Evolutionary conservation across 2,329 filamentous ascomycete genomes (phyloP).

Genomic region (Colletotrichum sp.): DNA sequence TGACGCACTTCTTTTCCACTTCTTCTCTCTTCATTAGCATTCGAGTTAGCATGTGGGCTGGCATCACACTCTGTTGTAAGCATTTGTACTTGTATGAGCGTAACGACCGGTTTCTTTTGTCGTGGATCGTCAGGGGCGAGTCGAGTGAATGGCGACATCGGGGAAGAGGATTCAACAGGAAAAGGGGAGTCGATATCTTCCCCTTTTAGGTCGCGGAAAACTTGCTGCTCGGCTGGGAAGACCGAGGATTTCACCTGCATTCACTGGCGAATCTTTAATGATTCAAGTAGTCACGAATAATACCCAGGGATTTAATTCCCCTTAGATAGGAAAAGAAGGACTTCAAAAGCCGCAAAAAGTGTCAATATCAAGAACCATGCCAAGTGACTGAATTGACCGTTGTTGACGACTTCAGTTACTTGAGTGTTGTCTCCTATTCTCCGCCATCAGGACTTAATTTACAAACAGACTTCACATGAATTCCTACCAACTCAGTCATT

Average conservation of each 20-base stretch:
- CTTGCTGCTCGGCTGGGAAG: neutral
- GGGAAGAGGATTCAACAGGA: neutral
- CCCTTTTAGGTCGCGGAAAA: neutral
- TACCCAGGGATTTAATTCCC: neutral
- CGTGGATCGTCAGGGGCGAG: neutral
- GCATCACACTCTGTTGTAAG: neutral
- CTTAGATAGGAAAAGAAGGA: neutral
- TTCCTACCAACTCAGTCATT: neutral
- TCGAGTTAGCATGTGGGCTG: neutral
- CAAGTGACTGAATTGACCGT: neutral
- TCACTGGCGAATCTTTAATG: neutral
- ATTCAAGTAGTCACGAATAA: neutral
- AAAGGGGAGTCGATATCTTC: neutral
- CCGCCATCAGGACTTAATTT: neutral
- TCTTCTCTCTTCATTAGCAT: neutral
- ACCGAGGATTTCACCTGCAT: neutral
- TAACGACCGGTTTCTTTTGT: neutral
- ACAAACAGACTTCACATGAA: neutral
- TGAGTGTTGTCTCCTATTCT: neutral
- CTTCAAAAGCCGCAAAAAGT: neutral
- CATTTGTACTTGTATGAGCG: neutral
- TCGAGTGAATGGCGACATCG: neutral
- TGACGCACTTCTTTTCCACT: conserved; percentile 22
- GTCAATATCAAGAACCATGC: neutral
- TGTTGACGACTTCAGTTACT: neutral